A percentile compares a stretch with the other conserved stretches of the same genome.
Evolutionary conservation across 495 filamentous ascomycete species (phyloP).

Genomic region (Clohesyomyces aquaticus): DNA sequence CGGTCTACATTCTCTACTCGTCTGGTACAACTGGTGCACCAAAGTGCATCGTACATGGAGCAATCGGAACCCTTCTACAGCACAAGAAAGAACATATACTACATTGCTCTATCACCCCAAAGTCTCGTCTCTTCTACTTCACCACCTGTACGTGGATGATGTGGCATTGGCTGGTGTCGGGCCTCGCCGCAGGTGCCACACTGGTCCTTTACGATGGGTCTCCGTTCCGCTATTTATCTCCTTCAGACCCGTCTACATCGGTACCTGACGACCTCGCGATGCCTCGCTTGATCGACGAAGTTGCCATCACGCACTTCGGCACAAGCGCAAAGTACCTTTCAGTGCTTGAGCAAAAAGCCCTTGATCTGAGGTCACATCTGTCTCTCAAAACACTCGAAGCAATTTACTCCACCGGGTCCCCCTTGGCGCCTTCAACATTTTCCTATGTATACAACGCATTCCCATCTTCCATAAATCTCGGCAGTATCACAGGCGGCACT

Average conservation of each 20-base stretch:
- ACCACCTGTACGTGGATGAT: constrained; percentile 96
- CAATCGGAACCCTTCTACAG: constrained; percentile 84
- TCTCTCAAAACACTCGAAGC: constrained; percentile 64
- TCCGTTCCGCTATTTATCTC: constrained; percentile 61
- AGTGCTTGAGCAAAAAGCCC: constrained; percentile 77
- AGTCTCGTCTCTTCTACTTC: constrained; percentile 77
- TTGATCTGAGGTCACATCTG: constrained; percentile 63
- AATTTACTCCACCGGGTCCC: constrained; percentile 92
- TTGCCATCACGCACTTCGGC: constrained; percentile 84
- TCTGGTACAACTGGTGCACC: constrained; percentile 88
- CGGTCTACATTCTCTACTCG: constrained; percentile 86
- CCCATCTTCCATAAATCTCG: constrained; percentile 72
- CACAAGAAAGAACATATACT: constrained; percentile 93
- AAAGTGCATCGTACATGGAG: constrained; percentile 90
- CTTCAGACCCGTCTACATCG: constrained; percentile 39
- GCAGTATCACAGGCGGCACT: constrained; percentile 85
- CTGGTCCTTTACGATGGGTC: constrained; percentile 88
- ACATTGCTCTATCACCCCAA: constrained; percentile 73
- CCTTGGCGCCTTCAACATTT: constrained; percentile 90
- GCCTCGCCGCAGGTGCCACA: constrained; percentile 75
- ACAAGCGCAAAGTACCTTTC: constrained; percentile 93
- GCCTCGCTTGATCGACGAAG: constrained; percentile 69
- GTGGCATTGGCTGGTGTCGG: constrained; percentile 94
- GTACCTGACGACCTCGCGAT: constrained; percentile 67
- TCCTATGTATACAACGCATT: constrained; percentile 83